Evolutionary conservation across 441 rosid genomes (phyloP), one percentile per base, ranked within the genome.

Genomic region (Flueggea neowawraea): DNA sequence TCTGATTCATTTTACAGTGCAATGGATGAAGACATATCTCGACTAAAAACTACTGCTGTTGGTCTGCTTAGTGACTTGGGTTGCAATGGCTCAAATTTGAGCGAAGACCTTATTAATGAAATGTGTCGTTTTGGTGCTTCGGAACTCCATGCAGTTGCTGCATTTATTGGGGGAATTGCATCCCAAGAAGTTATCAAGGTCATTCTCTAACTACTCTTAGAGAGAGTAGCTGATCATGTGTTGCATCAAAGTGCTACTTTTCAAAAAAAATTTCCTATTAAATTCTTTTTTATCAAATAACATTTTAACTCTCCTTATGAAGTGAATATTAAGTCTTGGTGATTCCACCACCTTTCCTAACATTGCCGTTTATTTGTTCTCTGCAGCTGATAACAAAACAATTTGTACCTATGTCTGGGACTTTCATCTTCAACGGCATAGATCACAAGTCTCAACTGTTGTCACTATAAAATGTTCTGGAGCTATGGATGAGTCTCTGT

Each of bases 181-280:
- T 89, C 99, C 2, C 99, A 95, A 75, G 98, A 95, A 87, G 87
- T 81, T 58, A 95, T 95, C 68, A 95, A 95, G 99, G 98, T 95
- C 41, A 36, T 3, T 36, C 9, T 36, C 41, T 0, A 36, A 1
- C 41, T 36, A 36, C 41, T 36, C 1, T 0, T 0, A 22, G 28
- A 22, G 1, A 22, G 1, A 22, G 2, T 22, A 22, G 28, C 28
- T 22, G 28, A 22, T 22, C 28, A 22, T 22, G 28, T 36, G 3
- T 36, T 36, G 9, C 4, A 36, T 3, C 2, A 36, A 36, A 36
- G 9, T 36, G 7, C 6, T 36, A 3, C 7, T 36, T 36, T 8
- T 33, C 39, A 33, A 33, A 3, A 3, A n/a, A 2, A 22, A 22
- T 36, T 36, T 36, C 4, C 4, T 36, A 5, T 8, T 5, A 36